Base-by-base conservation (phyloP, 306 rosid species). In the Quercus rubra region DNA sequence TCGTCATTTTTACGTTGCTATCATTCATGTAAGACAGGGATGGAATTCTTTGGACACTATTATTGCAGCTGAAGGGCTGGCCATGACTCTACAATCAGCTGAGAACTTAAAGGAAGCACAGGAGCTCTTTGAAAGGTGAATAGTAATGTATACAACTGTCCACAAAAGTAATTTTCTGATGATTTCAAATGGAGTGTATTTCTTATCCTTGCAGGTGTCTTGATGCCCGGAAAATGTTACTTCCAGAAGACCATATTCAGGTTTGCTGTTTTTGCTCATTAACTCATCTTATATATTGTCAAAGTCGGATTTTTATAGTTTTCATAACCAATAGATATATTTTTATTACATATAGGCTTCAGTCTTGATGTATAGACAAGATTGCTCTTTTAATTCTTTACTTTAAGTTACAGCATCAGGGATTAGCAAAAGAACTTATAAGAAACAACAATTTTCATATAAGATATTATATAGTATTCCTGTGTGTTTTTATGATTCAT, bases 121-220 rank as follows among this genome's bases (percentile, higher is more conserved):
- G 75, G 97, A 92, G 77, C 97, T 94, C 87, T 90, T 94, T 81
- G 93, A 92, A 87, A 91, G 92, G 98, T 94, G 63, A 79, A 52
- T 78, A 61, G 58, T 58, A 61, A 35, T n/a, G 66, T 73, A 62
- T 38, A 38, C 63, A 69, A 46, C 38, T 43, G 64, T 35, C 43
- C 56, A 14, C 17, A 20, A 77, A 72, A 69, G 61, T 49, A 58
- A 55, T 51, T 77, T 15, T 49, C 25, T 69, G 82, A 54, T 77
- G 54, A 41, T 64, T 70, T 43, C 73, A 67, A 33, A 58, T 30
- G 46, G 43, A 67, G 66, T 72, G 35, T 74, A 70, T 33, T 79
- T 71, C 68, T 63, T 58, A 31, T 54, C 64, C 67, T 76, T 78
- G 33, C 83, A 92, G 98, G 82, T 92, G 97, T 81, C 93, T 94